A percentile compares a stretch with the other conserved stretches of the same genome.
Evolutionary conservation across 2,329 filamentous ascomycete species (phyloP).

Genomic region (Colletotrichum graminicola): DNA sequence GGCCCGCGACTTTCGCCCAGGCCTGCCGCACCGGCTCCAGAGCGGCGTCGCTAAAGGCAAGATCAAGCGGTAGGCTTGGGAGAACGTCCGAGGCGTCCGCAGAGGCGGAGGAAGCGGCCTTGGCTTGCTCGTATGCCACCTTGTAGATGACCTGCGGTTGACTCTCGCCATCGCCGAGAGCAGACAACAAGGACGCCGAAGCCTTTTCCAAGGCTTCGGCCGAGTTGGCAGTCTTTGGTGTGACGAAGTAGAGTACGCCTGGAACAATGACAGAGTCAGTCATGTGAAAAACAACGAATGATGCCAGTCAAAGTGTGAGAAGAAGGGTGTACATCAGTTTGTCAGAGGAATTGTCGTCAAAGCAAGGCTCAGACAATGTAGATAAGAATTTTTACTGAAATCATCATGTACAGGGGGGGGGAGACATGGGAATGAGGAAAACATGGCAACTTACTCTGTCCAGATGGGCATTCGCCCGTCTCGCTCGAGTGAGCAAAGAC

Average conservation of each 20-base stretch:
- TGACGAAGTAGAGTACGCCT: conserved; percentile 56
- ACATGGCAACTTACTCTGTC: conserved; percentile 82
- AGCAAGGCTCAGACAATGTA: conserved; percentile 97
- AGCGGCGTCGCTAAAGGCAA: conserved; percentile 80
- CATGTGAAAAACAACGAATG: not conserved
- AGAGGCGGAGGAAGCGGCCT: conserved; percentile 46
- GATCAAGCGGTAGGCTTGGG: conserved; percentile 69
- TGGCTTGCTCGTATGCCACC: conserved; percentile 67
- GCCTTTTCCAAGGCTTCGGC: conserved; percentile 55
- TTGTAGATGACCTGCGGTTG: conserved; percentile 59
- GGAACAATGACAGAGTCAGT: conserved; percentile 47
- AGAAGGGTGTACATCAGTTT: conserved; percentile 76
- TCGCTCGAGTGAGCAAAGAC: conserved; percentile 85
- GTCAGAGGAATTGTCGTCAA: conserved; percentile 91
- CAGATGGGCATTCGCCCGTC: conserved; percentile 88
- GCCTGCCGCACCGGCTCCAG: conserved; percentile 75
- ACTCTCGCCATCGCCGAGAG: conserved; percentile 48
- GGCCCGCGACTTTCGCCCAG: conserved; percentile 75
- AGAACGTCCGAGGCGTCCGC: conserved; percentile 65
- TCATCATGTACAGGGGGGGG: conserved; percentile 78
- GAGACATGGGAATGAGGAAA: conserved; percentile 40
- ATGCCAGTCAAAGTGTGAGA: conserved; percentile 44
- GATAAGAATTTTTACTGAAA: conserved; percentile 94
- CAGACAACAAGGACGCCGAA: conserved; percentile 56
- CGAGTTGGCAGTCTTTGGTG: conserved; percentile 51